phyloP scores from a whole-genome alignment of 2,329 filamentous ascomycete genomes.

The Endoconidiophora polonica region DNA sequence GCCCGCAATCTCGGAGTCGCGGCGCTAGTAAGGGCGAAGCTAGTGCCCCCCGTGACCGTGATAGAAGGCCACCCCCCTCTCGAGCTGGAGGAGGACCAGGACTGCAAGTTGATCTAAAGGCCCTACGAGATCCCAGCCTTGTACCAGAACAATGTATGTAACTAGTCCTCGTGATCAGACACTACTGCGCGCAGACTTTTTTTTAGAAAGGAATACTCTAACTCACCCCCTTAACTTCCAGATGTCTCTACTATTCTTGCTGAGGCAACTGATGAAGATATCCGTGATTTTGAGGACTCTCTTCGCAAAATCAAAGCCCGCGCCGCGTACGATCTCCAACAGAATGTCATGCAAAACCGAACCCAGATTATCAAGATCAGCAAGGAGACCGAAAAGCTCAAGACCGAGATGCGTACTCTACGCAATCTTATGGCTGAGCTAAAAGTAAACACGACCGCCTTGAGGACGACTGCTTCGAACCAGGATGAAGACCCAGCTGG shows the following conservation, averaged over 20 bases:
- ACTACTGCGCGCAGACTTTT: neutral
- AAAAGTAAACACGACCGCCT: slow-evolving; percentile 56
- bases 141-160: slow-evolving; percentile 59
- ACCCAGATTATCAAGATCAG: slow-evolving; percentile 99
- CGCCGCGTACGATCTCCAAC: slow-evolving; percentile 71
- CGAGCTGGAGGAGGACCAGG: slow-evolving; percentile 33
- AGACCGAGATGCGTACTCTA: slow-evolving; percentile 84
- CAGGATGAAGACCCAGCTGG: slow-evolving; percentile 27
- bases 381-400: slow-evolving; percentile 95
- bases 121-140: slow-evolving; percentile 63
- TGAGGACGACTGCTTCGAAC: slow-evolving; percentile 42
- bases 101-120: slow-evolving; percentile 58
- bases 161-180: neutral
- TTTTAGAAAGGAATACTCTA: slow-evolving; percentile 10
- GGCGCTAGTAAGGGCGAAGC: slow-evolving; percentile 18
- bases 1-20: slow-evolving; percentile 9
- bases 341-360: slow-evolving; percentile 91
- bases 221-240: slow-evolving; percentile 14
- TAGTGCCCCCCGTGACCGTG: slow-evolving; percentile 18
- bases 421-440: slow-evolving; percentile 85
- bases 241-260: slow-evolving; percentile 55
- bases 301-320: slow-evolving; percentile 62
- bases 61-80: slow-evolving; percentile 36
- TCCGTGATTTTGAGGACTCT: slow-evolving; percentile 61
- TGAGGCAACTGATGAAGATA: slow-evolving; percentile 77